A percentile compares a stretch with the other conserved stretches of the same genome.
These are phyloP conservation scores for Scytalidium lignicola DNA, from an alignment of 2,329 filamentous ascomycete genomes.

Conservation along the genomic window DNA sequence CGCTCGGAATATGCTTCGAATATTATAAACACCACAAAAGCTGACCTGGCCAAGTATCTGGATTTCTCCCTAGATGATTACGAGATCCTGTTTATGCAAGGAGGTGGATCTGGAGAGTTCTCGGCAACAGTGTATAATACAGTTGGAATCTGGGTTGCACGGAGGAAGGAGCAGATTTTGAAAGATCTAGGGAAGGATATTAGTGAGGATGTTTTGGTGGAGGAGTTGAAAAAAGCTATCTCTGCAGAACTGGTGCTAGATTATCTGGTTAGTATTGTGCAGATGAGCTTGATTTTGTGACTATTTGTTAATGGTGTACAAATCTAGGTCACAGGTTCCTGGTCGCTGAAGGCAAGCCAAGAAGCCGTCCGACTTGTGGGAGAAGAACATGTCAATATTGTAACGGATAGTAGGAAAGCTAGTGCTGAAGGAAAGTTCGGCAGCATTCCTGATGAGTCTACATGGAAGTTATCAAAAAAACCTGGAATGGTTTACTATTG, in stretches of 20 bases:
- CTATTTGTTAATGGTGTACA: too few relatives aligned
- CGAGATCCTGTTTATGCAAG: conserved; percentile 84
- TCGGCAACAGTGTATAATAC: conserved; percentile 80
- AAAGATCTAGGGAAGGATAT: conserved; percentile 48
- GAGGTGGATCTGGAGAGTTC: conserved; percentile 82
- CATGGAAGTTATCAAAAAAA: conserved; percentile 67
- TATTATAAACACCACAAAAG: conserved; percentile 75
- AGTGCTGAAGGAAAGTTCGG: conserved; percentile 77
- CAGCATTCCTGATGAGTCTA: conserved; percentile 69
- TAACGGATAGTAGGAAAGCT: conserved; percentile 56
- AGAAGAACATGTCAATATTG: conserved; percentile 74
- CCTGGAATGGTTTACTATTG: conserved; percentile 73
- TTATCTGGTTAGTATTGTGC: conserved; percentile 51
- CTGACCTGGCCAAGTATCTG: conserved; percentile 66
- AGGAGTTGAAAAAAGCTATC: conserved; percentile 57
- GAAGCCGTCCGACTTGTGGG: conserved; percentile 78
- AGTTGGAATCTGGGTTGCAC: conserved; percentile 74
- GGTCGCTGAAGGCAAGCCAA: conserved; percentile 83
- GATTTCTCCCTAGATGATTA: conserved; percentile 76
- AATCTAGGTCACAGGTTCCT: conserved; percentile 68
- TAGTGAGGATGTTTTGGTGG: conserved; percentile 49
- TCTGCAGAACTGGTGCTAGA: conserved; percentile 72
- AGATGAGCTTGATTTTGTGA: not conserved
- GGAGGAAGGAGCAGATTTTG: conserved; percentile 55
- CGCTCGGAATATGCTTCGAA: conserved; percentile 72